A percentile compares a stretch with the other conserved stretches of the same genome.
Evolutionary conservation across 2,329 filamentous ascomycete species (phyloP).

Genomic region (Botrytis squamosa): DNA sequence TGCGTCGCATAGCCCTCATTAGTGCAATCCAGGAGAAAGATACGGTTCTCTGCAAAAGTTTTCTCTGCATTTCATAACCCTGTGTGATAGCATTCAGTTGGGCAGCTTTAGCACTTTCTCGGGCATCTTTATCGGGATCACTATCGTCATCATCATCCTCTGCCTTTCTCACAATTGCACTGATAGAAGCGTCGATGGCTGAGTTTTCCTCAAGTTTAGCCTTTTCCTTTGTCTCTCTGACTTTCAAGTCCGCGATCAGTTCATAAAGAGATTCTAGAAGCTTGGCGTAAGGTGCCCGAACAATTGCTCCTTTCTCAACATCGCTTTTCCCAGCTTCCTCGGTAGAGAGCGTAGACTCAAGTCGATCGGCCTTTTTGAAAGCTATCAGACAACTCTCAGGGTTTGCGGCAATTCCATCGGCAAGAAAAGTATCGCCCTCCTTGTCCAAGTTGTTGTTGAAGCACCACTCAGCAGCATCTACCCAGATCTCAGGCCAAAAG

Average conservation of each 20-base stretch:
- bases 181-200: constrained; percentile 38
- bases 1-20: constrained; percentile 88
- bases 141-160: constrained; percentile 50
- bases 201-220: constrained; percentile 54
- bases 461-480: constrained; percentile 90
- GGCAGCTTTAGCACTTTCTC: constrained; percentile 53
- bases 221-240: constrained; percentile 58
- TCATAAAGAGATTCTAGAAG: constrained; percentile 86
- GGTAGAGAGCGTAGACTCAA: constrained; percentile 74
- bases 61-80: constrained; percentile 69
- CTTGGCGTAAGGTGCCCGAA: constrained; percentile 78
- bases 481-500: constrained; percentile 96
- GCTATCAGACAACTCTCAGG: constrained; percentile 90
- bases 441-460: constrained; percentile 71
- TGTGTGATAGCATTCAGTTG: constrained; percentile 62
- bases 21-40: constrained; percentile 94
- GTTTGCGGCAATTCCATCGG: constrained; percentile 82
- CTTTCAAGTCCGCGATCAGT: constrained; percentile 71
- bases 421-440: constrained; percentile 67
- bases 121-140: constrained; percentile 39
- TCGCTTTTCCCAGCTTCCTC: constrained; percentile 73
- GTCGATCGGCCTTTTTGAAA: constrained; percentile 82
- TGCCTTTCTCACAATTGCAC: constrained; percentile 46
- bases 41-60: constrained; percentile 77
- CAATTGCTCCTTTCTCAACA: constrained; percentile 59